phyloP scores from a whole-genome alignment of 139 green algal genomes.

The Gonium pectorale region DNA sequence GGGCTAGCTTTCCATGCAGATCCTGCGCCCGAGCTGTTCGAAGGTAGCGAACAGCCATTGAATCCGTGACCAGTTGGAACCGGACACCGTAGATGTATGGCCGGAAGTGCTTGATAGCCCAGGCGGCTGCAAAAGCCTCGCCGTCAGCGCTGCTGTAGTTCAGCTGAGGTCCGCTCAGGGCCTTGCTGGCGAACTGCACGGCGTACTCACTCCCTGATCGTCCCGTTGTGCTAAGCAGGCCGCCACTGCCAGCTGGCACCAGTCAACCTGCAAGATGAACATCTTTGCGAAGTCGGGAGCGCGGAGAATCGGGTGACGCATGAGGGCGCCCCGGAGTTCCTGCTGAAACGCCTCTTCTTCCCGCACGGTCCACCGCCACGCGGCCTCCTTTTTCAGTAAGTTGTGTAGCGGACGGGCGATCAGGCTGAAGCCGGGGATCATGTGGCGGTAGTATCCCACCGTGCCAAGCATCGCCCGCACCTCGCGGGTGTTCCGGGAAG shows the following conservation, averaged over 20 bases:
- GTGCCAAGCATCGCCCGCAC: background rate
- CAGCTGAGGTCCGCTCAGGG: background rate
- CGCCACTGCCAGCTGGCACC: background rate
- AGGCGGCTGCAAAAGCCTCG: conserved; percentile 35
- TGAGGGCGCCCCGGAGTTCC: background rate
- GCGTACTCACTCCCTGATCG: background rate
- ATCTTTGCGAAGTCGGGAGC: background rate
- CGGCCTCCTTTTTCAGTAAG: background rate
- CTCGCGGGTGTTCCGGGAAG: background rate
- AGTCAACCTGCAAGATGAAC: background rate
- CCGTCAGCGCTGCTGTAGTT: conserved; percentile 50
- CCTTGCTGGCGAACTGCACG: conserved; percentile 13
- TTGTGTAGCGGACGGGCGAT: background rate
- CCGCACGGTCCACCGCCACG: background rate
- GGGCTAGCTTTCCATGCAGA: conserved; percentile 7
- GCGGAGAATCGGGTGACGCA: background rate
- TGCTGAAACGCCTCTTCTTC: background rate
- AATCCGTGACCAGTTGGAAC: conserved; percentile 48
- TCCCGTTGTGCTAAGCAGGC: conserved; percentile 9
- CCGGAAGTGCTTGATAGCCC: conserved; percentile 30
- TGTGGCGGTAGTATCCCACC: background rate
- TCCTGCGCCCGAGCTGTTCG: conserved; percentile 11
- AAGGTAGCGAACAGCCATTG: conserved; percentile 9
- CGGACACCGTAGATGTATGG: conserved; percentile 39
- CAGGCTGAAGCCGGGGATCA: background rate